Conservation (phyloP, 352 stramenopile species). For the Globisporangium takayamanum region DNA sequence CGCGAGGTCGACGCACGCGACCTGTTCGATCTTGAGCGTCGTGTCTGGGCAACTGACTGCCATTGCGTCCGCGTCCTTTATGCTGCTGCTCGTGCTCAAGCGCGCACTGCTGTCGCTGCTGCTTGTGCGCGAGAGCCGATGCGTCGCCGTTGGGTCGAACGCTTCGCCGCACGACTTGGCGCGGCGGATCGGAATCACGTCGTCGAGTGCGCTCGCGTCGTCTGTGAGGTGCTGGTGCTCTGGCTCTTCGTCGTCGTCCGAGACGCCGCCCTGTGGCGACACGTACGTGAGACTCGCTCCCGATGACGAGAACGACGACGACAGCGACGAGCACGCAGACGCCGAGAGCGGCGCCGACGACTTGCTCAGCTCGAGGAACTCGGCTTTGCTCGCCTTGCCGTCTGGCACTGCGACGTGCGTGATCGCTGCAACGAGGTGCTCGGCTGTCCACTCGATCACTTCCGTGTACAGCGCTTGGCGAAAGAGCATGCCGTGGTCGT, state of each 20-base stretch:
- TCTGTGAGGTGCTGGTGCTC: conserved; percentile 21
- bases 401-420: conserved; percentile 36
- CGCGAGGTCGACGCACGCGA: conserved; percentile 31
- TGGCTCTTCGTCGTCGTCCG: conserved; percentile 12
- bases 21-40: conserved; percentile 27
- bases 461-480: conserved; percentile 62
- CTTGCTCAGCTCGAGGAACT: conserved; percentile 15
- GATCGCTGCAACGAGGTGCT: conserved; percentile 30
- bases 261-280: conserved; percentile 16
- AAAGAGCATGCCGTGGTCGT: conserved; percentile 70
- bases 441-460: conserved; percentile 52
- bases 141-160: no score
- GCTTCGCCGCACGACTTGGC: conserved; percentile 7
- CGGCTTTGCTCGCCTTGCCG: conserved; percentile 27
- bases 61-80: conserved; percentile 14
- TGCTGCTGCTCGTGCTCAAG: conserved; percentile 16
- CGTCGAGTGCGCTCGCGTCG: not conserved
- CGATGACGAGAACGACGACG: conserved; percentile 7
- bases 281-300: conserved; percentile 13
- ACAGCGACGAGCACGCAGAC: not conserved
- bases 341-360: conserved; percentile 5
- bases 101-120: conserved; percentile 11
- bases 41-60: no score
- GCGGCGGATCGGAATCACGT: not conserved
- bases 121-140: conserved; percentile 5